Evolutionary conservation across 108 stramenopile genomes (phyloP).

Genomic region (Aurantiochytrium sp.): DNA sequence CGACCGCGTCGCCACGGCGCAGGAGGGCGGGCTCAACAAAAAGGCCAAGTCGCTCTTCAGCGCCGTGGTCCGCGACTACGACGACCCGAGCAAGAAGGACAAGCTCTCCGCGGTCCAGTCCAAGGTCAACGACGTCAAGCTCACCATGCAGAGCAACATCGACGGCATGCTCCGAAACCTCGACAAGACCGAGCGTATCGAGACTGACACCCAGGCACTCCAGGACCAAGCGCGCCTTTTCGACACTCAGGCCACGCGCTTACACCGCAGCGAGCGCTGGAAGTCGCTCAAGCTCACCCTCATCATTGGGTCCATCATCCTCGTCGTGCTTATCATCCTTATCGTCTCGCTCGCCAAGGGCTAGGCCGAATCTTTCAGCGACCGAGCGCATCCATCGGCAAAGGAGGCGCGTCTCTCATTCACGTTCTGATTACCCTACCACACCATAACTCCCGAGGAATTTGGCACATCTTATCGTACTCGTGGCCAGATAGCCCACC

Average conservation of each 20-base stretch:
- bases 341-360: neutral
- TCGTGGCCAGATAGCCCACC: too few relatives aligned
- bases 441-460: too few relatives aligned
- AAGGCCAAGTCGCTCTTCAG: neutral
- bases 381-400: too few relatives aligned
- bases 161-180: slow-evolving; percentile 20
- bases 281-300: slow-evolving; percentile 21
- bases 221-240: slow-evolving; percentile 31
- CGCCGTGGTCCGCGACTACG: neutral
- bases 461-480: too few relatives aligned
- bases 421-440: neutral
- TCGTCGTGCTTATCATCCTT: slow-evolving; percentile 3
- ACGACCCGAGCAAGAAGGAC: slow-evolving; percentile 5
- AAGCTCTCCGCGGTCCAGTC: slow-evolving; percentile 11
- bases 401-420: neutral
- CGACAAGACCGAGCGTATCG: slow-evolving; percentile 12
- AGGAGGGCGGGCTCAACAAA: neutral
- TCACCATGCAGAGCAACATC: slow-evolving; percentile 25
- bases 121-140: slow-evolving; percentile 27
- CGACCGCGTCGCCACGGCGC: neutral
- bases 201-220: neutral
- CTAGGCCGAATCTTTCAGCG: neutral
- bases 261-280: slow-evolving; percentile 19
- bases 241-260: neutral
- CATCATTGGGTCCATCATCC: slow-evolving; percentile 5